Base-by-base conservation (phyloP, 352 stramenopile genomes). In the Hyaloperonospora arabidopsidis region DNA sequence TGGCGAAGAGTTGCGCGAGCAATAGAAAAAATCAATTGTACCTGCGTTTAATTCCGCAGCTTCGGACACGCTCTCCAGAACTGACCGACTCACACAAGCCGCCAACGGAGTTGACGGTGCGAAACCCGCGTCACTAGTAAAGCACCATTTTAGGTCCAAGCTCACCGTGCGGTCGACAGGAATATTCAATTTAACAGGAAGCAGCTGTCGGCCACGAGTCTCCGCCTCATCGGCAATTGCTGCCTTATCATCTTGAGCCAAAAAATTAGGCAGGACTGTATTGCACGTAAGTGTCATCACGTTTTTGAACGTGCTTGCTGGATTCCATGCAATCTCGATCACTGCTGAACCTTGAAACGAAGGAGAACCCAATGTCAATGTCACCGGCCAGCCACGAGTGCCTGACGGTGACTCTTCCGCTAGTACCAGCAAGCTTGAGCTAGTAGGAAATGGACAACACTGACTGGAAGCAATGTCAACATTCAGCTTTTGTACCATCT, bases 361-460 rank as follows among this genome's bases (percentile, higher is more conserved):
- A 10, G 65, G 65, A 41, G 70, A 75, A 13, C 61, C 56, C 28
- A 79, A 52, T 7, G 72, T 77, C 17, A 88, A 28, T 7, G 53
- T 70, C 32, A 84, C 52, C 1, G 45, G 62, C 79, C 84, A 94
- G 0, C 76, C 81, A 19, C 63, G 53, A 29, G 79, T 71, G 39
- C 87, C 74, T 39, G 55, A 61, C 5, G 84, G 84, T 11, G 69
- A 75, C 60, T 93, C 84, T 70, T 93, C 82, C 6, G 89, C 67
- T 32, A 76, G 75, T 18, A 95, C 61, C 12, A 90, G 51, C 52
- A 94, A 61, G 7, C 59, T 84, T 36, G 67, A 86, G 4, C 59
- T 71, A 4, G 45, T 52, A 12, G 67, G 56, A 29, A 70, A 80
- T 43, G 74, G 59, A 23, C 66, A 61, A 22, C 72, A 54, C 21